These are phyloP conservation scores for Russula ochroleuca DNA, from an alignment of 768 basidiomycete species.

Conservation along the genomic window DNA sequence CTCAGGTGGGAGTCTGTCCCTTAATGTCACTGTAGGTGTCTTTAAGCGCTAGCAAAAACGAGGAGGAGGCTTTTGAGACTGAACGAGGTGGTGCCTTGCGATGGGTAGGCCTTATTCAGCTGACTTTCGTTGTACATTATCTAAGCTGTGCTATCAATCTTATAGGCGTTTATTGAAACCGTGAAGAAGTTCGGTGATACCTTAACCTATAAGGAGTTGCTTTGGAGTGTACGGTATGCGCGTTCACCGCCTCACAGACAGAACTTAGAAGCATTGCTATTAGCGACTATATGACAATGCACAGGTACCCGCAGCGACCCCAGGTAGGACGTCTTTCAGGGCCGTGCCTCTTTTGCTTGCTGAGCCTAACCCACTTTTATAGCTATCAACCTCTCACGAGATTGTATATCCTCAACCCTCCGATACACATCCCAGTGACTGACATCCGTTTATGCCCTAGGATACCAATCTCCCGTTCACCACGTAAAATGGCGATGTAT, in stretches of 20 bases:
- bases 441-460: background rate
- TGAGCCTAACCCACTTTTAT: background rate
- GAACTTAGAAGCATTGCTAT: background rate
- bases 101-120: background rate
- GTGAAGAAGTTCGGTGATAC: background rate
- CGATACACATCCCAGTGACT: background rate
- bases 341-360: background rate
- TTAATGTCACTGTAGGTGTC: background rate
- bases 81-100: slow-evolving; percentile 1
- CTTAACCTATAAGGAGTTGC: background rate
- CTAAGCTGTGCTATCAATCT: background rate
- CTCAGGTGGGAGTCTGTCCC: background rate
- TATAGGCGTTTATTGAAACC: slow-evolving; percentile 1
- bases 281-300: background rate
- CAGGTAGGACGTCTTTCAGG: background rate
- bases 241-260: background rate
- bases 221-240: background rate
- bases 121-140: background rate
- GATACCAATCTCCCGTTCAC: background rate
- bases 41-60: slow-evolving; percentile 4
- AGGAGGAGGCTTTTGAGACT: background rate
- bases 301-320: background rate
- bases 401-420: background rate
- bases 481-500: background rate
- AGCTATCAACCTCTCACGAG: slow-evolving; percentile 11